A percentile compares a stretch with the other conserved stretches of the same genome.
phyloP scores from a whole-genome alignment of 2,329 filamentous ascomycete species.

The Colletotrichum tabaci region DNA sequence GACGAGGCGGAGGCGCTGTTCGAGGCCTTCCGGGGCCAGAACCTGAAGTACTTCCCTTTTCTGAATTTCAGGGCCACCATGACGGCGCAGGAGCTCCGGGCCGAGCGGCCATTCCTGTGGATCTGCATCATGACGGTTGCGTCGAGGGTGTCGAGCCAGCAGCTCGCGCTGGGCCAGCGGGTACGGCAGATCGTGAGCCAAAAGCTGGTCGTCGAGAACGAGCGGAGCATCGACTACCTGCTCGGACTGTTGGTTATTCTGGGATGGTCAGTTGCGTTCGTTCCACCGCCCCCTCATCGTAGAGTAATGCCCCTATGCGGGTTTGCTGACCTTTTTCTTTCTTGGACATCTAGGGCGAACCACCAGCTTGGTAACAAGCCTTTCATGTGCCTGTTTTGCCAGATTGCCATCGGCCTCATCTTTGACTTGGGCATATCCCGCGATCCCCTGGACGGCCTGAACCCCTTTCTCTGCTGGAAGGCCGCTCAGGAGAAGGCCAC shows the following conservation, averaged over 20 bases:
- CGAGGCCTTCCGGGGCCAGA: constrained; percentile 45
- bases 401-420: constrained; percentile 59
- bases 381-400: constrained; percentile 60
- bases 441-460: constrained; percentile 29
- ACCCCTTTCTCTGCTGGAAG: constrained; percentile 40
- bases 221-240: constrained; percentile 49
- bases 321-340: background rate
- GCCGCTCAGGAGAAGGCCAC: constrained; percentile 30
- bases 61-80: constrained; percentile 44
- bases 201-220: constrained; percentile 46
- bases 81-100: constrained; percentile 46
- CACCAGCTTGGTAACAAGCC: constrained; percentile 53
- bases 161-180: constrained; percentile 44
- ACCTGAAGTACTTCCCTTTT: constrained; percentile 50
- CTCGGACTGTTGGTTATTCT: constrained; percentile 49
- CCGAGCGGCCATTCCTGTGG: constrained; percentile 56
- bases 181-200: constrained; percentile 48
- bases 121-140: constrained; percentile 54
- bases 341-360: constrained; percentile 24
- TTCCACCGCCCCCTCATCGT: too few relatives aligned
- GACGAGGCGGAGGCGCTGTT: constrained; percentile 40
- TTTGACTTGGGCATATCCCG: constrained; percentile 60
- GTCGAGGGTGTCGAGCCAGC: constrained; percentile 44
- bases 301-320: too few relatives aligned
- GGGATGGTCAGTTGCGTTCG: constrained; percentile 44